phyloP scores from a whole-genome alignment of 2,329 filamentous ascomycete species.

The Aspergillus fumigatiaffinis region DNA sequence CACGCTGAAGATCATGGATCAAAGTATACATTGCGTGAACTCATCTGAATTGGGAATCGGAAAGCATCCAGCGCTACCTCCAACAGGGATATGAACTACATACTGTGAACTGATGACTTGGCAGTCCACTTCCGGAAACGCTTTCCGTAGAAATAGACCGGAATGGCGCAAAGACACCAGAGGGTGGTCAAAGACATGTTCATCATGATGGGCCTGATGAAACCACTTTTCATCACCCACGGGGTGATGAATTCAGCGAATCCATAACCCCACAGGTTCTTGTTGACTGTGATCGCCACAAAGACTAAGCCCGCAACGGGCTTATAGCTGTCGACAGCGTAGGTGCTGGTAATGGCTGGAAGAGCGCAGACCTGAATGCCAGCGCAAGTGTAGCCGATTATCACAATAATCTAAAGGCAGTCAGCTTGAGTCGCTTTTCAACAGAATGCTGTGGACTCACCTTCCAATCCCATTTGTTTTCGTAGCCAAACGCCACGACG shows the following conservation, averaged over 20 bases:
- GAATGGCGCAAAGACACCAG: slow-evolving; percentile 52
- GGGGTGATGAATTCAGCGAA: slow-evolving; percentile 54
- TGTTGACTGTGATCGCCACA: slow-evolving; percentile 60
- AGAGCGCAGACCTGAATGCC: slow-evolving; percentile 58
- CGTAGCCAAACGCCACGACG: slow-evolving; percentile 51
- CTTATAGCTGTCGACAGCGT: slow-evolving; percentile 63
- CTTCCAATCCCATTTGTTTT: slow-evolving; percentile 52
- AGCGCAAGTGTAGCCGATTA: slow-evolving; percentile 55
- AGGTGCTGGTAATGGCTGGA: slow-evolving; percentile 55
- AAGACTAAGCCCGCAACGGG: slow-evolving; percentile 58
- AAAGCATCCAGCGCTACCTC: not conserved
- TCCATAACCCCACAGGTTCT: slow-evolving; percentile 62
- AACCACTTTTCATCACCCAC: slow-evolving; percentile 50
- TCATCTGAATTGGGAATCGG: no score
- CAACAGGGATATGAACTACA: slow-evolving; percentile 32
- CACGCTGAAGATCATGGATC: not conserved
- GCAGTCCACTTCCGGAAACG: slow-evolving; percentile 54
- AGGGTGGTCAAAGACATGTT: slow-evolving; percentile 53
- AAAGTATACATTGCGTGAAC: not conserved
- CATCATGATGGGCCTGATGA: slow-evolving; percentile 57
- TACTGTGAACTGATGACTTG: slow-evolving; percentile 53
- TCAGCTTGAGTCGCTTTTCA: not conserved
- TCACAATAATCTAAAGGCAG: slow-evolving; percentile 42
- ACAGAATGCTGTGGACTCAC: slow-evolving; percentile 25
- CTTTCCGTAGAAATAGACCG: slow-evolving; percentile 59